Conservation (phyloP, 2,329 filamentous ascomycete genomes). For the Calonectria crousiana region DNA sequence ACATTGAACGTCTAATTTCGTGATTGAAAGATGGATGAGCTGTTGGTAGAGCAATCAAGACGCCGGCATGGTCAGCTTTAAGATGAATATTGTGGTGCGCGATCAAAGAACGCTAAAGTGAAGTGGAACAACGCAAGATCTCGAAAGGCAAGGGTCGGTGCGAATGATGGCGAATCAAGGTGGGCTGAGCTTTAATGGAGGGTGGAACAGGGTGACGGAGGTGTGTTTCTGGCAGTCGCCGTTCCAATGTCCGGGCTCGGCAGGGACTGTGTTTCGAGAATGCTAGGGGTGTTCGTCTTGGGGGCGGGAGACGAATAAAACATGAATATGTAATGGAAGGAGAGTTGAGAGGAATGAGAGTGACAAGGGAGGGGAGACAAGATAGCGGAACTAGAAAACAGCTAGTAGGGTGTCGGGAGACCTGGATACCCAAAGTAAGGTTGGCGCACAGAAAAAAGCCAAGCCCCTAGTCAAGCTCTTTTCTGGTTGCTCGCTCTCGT, state of each 20-base stretch:
- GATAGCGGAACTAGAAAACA: background rate
- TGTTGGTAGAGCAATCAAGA: constrained; percentile 38
- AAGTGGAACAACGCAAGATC: background rate
- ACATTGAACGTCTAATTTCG: constrained; percentile 50
- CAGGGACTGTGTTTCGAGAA: constrained; percentile 12
- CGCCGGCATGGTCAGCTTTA: constrained; percentile 47
- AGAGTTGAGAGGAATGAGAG: background rate
- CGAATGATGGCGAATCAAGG: background rate
- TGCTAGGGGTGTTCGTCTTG: constrained; percentile 8
- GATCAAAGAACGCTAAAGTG: background rate
- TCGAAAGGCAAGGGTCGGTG: constrained; percentile 5
- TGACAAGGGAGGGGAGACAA: constrained; percentile 9
- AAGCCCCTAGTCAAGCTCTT: background rate
- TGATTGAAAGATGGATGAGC: constrained; percentile 42
- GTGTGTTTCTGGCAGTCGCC: background rate
- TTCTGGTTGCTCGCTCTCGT: background rate
- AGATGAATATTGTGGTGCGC: background rate
- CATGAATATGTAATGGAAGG: constrained; percentile 6
- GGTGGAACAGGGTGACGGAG: background rate
- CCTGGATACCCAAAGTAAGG: background rate
- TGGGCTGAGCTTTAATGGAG: background rate
- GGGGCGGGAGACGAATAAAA: background rate
- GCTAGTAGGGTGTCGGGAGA: constrained; percentile 2
- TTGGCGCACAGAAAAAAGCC: background rate
- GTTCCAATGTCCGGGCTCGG: background rate